Conservation (phyloP, 352 stramenopile species). For the Blastocystis sp. region DNA sequence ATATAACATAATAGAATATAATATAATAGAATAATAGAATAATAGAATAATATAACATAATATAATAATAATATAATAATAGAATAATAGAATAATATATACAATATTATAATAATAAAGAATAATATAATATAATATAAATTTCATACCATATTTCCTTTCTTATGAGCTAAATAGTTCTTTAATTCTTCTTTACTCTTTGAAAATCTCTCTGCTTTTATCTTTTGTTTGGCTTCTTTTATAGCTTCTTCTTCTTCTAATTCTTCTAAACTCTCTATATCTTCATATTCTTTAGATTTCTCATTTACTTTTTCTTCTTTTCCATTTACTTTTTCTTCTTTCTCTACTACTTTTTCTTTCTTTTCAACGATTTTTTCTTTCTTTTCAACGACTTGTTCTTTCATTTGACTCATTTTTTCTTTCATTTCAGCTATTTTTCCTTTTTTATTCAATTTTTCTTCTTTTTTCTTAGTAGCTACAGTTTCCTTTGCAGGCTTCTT, state of each 20-base stretch:
- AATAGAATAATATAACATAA: too few species aligned
- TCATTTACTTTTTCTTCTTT: conserved; percentile 15
- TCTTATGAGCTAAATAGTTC: too few species aligned
- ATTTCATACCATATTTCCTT: too few species aligned
- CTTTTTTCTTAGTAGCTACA: background rate
- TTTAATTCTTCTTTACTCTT: too few species aligned
- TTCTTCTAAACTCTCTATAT: conserved; percentile 32
- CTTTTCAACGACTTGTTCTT: background rate
- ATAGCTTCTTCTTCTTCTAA: conserved; percentile 26
- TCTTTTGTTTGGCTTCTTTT: conserved; percentile 8
- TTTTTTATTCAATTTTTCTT: background rate
- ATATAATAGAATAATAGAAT: too few species aligned
- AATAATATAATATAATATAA: too few species aligned
- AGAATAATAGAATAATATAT: too few species aligned
- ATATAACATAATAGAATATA: too few species aligned
- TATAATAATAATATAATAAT: too few species aligned
- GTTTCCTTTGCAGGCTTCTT: background rate
- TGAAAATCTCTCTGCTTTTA: conserved; percentile 7
- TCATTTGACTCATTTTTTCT: background rate
- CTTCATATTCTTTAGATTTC: conserved; percentile 18
- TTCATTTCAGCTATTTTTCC: background rate
- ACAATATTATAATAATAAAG: too few species aligned
- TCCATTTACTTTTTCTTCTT: conserved; percentile 19
- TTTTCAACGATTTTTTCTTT: conserved; percentile 10
- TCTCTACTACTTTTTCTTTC: background rate